A percentile compares a stretch with the other conserved stretches of the same genome.
These are phyloP conservation scores for Gossypium australe DNA, from an alignment of 345 rosid species.

Conservation along the genomic window DNA sequence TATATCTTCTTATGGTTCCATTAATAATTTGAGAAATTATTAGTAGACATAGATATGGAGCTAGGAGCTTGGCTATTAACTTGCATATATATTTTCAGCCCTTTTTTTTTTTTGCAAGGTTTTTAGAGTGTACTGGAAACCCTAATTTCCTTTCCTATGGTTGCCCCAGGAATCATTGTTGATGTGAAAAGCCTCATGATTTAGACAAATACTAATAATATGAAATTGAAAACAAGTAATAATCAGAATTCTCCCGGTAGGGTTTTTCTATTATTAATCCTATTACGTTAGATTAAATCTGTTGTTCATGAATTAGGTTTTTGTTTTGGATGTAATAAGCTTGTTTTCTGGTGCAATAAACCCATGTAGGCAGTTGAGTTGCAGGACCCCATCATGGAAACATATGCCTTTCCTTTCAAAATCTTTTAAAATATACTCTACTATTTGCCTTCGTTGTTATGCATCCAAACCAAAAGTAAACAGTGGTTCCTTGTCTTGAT, in stretches of 20 bases:
- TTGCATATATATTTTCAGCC: not conserved
- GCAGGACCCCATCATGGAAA: slow-evolving; percentile 3
- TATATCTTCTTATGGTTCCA: not conserved
- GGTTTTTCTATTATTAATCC: not conserved
- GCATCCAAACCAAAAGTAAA: not conserved
- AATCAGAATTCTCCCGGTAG: not conserved
- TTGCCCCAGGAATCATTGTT: not conserved
- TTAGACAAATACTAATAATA: not conserved
- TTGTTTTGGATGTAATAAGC: not conserved
- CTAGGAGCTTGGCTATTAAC: not conserved
- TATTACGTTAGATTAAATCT: not conserved
- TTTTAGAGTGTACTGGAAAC: slow-evolving; percentile 9
- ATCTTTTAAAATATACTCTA: too few relatives aligned
- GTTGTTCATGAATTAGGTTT: not conserved
- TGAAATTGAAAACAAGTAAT: not conserved
- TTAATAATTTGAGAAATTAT: not conserved
- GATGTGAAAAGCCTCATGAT: not conserved
- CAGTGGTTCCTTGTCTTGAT: not conserved
- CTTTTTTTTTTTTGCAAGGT: not conserved
- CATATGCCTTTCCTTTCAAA: not conserved
- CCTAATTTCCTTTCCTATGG: slow-evolving; percentile 16
- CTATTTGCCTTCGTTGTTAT: too few relatives aligned
- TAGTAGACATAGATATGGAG: not conserved
- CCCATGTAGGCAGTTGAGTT: not conserved
- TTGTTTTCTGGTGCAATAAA: not conserved